Evolutionary conservation across 305 asterid species (phyloP).

Genomic region (Solanum chacoense): DNA sequence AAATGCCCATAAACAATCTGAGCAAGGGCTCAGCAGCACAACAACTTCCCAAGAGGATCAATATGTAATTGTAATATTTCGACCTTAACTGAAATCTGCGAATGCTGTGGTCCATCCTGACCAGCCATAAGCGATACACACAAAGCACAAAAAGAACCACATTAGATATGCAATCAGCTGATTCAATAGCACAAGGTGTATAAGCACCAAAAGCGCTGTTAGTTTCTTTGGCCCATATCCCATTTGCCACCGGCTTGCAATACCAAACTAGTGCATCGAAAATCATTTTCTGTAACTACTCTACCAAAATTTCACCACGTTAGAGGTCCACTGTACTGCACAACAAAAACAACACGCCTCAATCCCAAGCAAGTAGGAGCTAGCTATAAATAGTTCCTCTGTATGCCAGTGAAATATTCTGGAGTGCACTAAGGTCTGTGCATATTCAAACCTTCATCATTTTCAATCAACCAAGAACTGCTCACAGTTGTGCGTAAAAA

Average conservation of each 20-base stretch:
- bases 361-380: not conserved
- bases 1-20: constrained; percentile 63
- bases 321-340: not conserved
- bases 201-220: constrained; percentile 72
- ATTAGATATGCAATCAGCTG: constrained; percentile 45
- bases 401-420: not conserved
- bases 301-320: not conserved
- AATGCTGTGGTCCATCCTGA: constrained; percentile 39
- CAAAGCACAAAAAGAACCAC: constrained; percentile 64
- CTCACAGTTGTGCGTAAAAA: not conserved
- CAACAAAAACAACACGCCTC: not conserved
- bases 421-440: not conserved
- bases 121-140: constrained; percentile 43
- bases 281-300: constrained; percentile 33
- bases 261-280: constrained; percentile 66
- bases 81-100: constrained; percentile 49
- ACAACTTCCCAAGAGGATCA: constrained; percentile 60
- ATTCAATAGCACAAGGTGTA: constrained; percentile 72
- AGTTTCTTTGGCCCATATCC: constrained; percentile 67
- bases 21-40: constrained; percentile 61
- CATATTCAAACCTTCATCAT: not conserved
- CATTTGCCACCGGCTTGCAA: constrained; percentile 63
- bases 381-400: not conserved
- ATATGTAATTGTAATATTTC: constrained; percentile 42
- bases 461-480: not conserved